Evolutionary conservation across 2,329 filamentous ascomycete genomes (phyloP).

Genomic region (Gaeumannomyces sp.): DNA sequence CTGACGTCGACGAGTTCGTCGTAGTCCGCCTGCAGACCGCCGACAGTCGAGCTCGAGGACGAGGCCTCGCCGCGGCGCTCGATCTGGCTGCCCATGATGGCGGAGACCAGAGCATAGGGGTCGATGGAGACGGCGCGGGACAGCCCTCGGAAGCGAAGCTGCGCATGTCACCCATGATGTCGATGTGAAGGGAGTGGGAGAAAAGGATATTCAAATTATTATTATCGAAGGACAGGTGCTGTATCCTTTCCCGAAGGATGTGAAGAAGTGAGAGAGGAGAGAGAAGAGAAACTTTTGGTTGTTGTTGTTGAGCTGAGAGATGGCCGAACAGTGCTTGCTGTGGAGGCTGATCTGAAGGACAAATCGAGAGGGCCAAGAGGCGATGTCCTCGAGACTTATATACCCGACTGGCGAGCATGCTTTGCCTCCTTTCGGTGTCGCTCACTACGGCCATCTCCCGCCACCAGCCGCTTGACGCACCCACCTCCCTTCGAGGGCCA

Average conservation of each 20-base stretch:
- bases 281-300: neutral
- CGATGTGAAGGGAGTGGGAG: neutral
- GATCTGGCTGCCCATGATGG: slow-evolving; percentile 28
- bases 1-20: slow-evolving; percentile 23
- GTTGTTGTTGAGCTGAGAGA: neutral
- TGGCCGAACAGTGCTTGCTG: neutral
- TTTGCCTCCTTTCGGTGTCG: neutral
- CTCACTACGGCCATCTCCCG: neutral
- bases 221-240: neutral
- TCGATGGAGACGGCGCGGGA: slow-evolving; percentile 24
- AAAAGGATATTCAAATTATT: neutral
- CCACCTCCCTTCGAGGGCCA: neutral
- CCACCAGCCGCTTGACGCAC: neutral
- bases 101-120: slow-evolving; percentile 31
- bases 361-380: neutral
- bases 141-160: slow-evolving; percentile 10
- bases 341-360: neutral
- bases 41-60: slow-evolving; percentile 17
- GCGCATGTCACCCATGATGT: slow-evolving; percentile 16
- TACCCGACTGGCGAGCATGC: neutral
- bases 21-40: slow-evolving; percentile 26
- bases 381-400: neutral
- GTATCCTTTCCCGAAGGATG: neutral
- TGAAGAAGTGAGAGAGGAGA: neutral
- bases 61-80: slow-evolving; percentile 14